Base-by-base conservation (phyloP, 768 basidiomycete genomes). In the Calocybe cyanea region DNA sequence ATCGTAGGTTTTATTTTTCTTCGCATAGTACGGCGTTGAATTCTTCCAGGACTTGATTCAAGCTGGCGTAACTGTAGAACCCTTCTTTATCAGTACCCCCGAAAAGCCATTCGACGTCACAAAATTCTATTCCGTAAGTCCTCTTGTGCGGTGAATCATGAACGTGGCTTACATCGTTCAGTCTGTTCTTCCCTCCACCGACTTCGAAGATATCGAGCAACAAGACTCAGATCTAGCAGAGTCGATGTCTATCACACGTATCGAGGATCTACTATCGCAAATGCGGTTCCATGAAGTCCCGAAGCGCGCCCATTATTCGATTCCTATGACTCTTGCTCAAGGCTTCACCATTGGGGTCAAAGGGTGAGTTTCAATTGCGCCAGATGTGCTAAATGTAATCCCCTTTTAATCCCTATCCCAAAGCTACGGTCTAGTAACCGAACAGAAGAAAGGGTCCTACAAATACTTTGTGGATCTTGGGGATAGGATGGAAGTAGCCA, bases 401-500 rank as follows among this genome's bases (percentile, higher is more conserved):
- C 25, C 5, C 11, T 28, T 6, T 11, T 28, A 28, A 28, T 28
- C 25, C 11, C n/a, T n/a, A 6, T 11, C 11, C 45, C 41, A 47
- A 50, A 96, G 92, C 38, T 99, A 95, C 63, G 85, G 89, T 7
- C 65, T 95, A 35, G 76, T 98, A 13, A 89, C 89, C 1, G 85
- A 93, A 57, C 92, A 94, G 65, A 87, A 78, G 62, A 94, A 86
- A 63, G 87, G 89, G 0, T 43, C 72, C 4, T 87, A 92, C 62
- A 86, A 80, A 58, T 89, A 92, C 57, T 93, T 96, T 49, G 77
- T 81, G 28, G 90, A 89, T 57, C 74, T 80, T 46, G 91, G 81
- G 38, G 83, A 83, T 58, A 71, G 73, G 49, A 85, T 83, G 84
- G 87, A 86, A 54, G 83, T 88, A 41, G 91, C 85, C 0, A 68